Conservation (phyloP, 495 filamentous ascomycete genomes). For the Cercophora newfieldiana region DNA sequence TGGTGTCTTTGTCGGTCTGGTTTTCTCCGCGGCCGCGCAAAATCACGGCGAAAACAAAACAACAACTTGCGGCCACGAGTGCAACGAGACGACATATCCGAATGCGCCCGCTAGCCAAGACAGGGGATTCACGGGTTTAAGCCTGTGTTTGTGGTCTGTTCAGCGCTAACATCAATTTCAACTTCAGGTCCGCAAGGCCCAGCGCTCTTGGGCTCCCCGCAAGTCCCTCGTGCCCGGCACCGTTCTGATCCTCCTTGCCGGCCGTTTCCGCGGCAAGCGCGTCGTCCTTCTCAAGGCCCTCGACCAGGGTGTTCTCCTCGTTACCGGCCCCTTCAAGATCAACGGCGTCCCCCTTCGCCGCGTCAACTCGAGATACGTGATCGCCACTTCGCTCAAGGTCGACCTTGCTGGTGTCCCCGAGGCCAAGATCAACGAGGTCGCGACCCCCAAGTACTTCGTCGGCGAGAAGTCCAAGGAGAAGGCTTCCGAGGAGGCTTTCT, state of each 20-base stretch:
- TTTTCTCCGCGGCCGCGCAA: background rate
- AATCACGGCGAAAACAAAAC: background rate
- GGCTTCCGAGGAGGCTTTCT: slow-evolving; percentile 94
- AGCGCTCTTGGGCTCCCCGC: slow-evolving; percentile 81
- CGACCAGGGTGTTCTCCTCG: slow-evolving; percentile 92
- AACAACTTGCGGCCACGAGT: background rate
- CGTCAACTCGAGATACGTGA: slow-evolving; percentile 98
- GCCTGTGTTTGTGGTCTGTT: background rate
- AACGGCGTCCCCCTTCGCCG: slow-evolving; percentile 98
- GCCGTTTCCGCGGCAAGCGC: slow-evolving; percentile 99
- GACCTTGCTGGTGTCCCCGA: slow-evolving; percentile 81
- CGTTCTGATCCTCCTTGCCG: slow-evolving; percentile 96
- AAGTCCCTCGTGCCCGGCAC: slow-evolving; percentile 86
- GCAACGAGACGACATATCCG: background rate
- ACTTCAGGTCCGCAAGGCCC: slow-evolving; percentile 85
- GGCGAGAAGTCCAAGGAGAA: slow-evolving; percentile 90
- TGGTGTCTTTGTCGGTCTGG: slow-evolving; percentile 18
- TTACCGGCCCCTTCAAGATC: slow-evolving; percentile 99
- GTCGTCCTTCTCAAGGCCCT: slow-evolving; percentile 98
- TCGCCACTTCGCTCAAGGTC: slow-evolving; percentile 90
- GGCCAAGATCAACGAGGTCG: slow-evolving; percentile 80
- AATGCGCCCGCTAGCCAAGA: background rate
- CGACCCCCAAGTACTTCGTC: slow-evolving; percentile 86
- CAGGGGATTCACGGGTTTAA: background rate
- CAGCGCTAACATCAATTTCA: background rate